phyloP scores from a whole-genome alignment of 2,329 filamentous ascomycete genomes.

The Aspergillus piperis region DNA sequence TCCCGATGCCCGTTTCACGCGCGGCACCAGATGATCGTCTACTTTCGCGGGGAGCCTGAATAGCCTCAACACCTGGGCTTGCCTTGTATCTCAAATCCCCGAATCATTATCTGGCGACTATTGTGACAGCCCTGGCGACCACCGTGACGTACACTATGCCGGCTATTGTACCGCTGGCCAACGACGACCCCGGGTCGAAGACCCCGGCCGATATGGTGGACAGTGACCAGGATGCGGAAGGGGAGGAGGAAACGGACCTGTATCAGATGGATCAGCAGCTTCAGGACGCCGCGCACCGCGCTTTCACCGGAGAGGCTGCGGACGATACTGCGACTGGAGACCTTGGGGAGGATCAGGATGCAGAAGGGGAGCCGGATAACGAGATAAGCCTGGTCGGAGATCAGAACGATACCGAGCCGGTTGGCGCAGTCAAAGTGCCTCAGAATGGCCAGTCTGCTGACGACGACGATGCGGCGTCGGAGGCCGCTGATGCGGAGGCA shows the following conservation, averaged over 20 bases:
- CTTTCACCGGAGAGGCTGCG: conserved; percentile 35
- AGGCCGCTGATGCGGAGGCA: conserved; percentile 43
- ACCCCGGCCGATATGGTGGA: conserved; percentile 37
- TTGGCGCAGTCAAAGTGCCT: conserved; percentile 41
- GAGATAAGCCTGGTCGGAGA: conserved; percentile 37
- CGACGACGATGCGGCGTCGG: conserved; percentile 41
- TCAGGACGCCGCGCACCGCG: conserved; percentile 40
- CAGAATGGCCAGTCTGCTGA: conserved; percentile 32
- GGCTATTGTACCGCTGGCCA: conserved; percentile 43
- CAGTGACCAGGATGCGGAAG: conserved; percentile 48
- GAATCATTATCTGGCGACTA: conserved; percentile 9
- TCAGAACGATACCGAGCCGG: conserved; percentile 46
- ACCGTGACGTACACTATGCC: conserved; percentile 42
- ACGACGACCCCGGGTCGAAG: conserved; percentile 37
- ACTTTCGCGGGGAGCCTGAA: conserved; percentile 27
- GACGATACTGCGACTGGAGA: conserved; percentile 32
- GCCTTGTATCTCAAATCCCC: conserved; percentile 16
- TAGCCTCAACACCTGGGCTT: conserved; percentile 30
- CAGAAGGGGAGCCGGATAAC: conserved; percentile 27
- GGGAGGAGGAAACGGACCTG: conserved; percentile 46
- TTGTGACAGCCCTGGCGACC: conserved; percentile 39
- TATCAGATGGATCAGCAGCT: conserved; percentile 44
- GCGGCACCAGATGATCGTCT: conserved; percentile 31
- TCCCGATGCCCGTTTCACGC: conserved; percentile 30
- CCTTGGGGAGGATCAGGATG: conserved; percentile 36